phyloP scores from a whole-genome alignment of 495 filamentous ascomycete species.

The Physcia stellaris region DNA sequence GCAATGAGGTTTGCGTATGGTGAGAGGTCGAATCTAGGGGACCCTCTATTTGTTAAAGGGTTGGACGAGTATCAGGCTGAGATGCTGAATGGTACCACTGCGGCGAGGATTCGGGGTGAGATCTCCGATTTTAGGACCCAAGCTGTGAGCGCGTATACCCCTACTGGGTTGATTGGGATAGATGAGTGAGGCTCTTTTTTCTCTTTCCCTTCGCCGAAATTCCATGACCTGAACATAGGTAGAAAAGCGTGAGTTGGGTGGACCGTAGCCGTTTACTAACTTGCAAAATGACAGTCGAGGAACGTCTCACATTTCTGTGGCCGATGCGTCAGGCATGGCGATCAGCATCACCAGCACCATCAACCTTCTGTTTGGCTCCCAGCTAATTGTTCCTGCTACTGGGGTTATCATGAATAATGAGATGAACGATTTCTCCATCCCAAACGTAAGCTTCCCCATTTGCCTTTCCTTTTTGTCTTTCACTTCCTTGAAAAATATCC shows the following conservation, averaged over 20 bases:
- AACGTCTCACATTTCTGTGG: constrained; percentile 61
- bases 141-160: constrained; percentile 58
- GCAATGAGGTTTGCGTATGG: constrained; percentile 81
- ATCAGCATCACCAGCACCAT: constrained; percentile 68
- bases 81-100: constrained; percentile 50
- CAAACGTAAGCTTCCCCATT: not conserved
- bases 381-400: constrained; percentile 66
- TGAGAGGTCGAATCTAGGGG: constrained; percentile 55
- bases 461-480: no score
- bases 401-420: constrained; percentile 87
- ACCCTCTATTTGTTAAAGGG: constrained; percentile 56
- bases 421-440: constrained; percentile 56
- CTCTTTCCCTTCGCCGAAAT: no score
- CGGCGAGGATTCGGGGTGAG: constrained; percentile 40
- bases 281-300: constrained; percentile 49
- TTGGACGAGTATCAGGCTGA: constrained; percentile 47
- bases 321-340: constrained; percentile 54
- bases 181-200: constrained; percentile 38
- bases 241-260: no score
- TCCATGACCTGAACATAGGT: no score
- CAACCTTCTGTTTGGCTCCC: constrained; percentile 71
- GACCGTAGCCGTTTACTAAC: no score
- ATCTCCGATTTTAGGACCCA: constrained; percentile 59
- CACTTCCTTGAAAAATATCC: no score
- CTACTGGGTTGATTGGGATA: constrained; percentile 43